Base-by-base conservation (phyloP, 176 grass and related monocot genomes). In the Lolium rigidum region DNA sequence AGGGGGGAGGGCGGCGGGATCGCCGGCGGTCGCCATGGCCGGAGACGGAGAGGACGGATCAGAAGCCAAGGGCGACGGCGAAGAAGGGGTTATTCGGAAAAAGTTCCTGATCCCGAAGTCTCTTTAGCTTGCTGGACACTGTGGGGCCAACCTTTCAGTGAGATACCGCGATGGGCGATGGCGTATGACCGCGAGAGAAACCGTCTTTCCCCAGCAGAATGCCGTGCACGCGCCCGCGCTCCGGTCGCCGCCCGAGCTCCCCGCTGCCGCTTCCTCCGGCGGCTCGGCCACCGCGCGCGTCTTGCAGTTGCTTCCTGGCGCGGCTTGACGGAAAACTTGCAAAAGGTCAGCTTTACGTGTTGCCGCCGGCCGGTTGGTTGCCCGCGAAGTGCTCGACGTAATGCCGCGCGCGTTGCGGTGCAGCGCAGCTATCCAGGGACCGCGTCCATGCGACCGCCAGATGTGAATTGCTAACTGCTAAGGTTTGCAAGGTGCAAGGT, bases 11-110 rank as follows among this genome's bases (percentile, higher is more conserved):
- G 35, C 49, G 20, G 71, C 62, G 47, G 73, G 17, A 16, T 84
- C 85, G 24, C 75, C 80, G 28, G 61, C 56, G 62, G 31, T 85
- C 60, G 74, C 79, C 90, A 83, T 86, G 62, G 78, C 59, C 56
- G 80, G 83, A 43, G 41, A 43, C 56, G 80, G 83, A 43, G 41
- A 43, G 41, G 86, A 80, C 2, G 28, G 73, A 39, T 49, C 41
- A 69, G 82, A 60, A 31, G 47, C 72, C 72, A 52, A 75, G 48
- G 72, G 76, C 54, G 46, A 69, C 46, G 63, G 64, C 52, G 77
- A 88, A 69, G 49, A 61, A 59, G 62, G 55, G 65, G 74, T 15
- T 18, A 51, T 77, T 54, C 18, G 11, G 22, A 61, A 75, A 9
- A 35, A 21, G n/a, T 37, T 54, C 17, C 17, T n/a, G n/a, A n/a